These are phyloP conservation scores for Lentinula aciculospora DNA, from an alignment of 768 basidiomycete species.

Conservation along the genomic window DNA sequence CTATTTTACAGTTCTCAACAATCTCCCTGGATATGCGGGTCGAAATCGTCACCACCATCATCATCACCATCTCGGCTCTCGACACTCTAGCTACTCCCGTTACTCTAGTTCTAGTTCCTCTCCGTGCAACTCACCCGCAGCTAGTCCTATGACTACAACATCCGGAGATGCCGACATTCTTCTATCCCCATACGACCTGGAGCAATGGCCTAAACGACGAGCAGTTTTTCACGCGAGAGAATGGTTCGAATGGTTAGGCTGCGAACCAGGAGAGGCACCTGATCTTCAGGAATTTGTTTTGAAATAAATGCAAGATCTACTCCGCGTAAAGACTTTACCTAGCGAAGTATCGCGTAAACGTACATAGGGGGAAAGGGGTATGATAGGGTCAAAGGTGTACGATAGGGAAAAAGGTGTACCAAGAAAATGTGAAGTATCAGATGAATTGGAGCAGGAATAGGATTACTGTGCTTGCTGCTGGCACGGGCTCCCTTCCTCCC, in stretches of 20 bases:
- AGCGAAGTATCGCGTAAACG: too few relatives aligned
- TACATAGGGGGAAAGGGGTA: too few relatives aligned
- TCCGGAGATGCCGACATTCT: not conserved
- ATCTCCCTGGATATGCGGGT: slow-evolving; percentile 5
- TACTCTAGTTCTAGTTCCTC: not conserved
- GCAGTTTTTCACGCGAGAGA: slow-evolving; percentile 47
- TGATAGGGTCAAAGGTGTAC: too few relatives aligned
- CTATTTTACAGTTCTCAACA: slow-evolving; percentile 45
- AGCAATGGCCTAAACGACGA: slow-evolving; percentile 52
- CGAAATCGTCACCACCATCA: not conserved
- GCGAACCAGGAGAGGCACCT: slow-evolving; percentile 37
- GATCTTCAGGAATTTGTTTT: slow-evolving; percentile 12
- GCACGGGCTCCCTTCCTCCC: too few relatives aligned
- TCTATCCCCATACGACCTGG: slow-evolving; percentile 27
- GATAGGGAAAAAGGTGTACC: too few relatives aligned
- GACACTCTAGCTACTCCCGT: not conserved
- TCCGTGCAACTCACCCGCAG: not conserved
- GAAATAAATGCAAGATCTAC: not conserved
- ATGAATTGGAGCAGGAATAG: too few relatives aligned
- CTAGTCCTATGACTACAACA: not conserved
- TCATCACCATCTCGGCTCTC: not conserved
- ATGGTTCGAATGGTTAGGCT: slow-evolving; percentile 63
- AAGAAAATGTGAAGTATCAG: too few relatives aligned
- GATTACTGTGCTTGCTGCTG: too few relatives aligned
- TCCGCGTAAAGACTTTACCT: too few relatives aligned